Percentiles rank a stretch among this genome's conserved stretches.
Conservation (phyloP, 352 stramenopile genomes). For the Stephanocyclus meneghinianus region DNA sequence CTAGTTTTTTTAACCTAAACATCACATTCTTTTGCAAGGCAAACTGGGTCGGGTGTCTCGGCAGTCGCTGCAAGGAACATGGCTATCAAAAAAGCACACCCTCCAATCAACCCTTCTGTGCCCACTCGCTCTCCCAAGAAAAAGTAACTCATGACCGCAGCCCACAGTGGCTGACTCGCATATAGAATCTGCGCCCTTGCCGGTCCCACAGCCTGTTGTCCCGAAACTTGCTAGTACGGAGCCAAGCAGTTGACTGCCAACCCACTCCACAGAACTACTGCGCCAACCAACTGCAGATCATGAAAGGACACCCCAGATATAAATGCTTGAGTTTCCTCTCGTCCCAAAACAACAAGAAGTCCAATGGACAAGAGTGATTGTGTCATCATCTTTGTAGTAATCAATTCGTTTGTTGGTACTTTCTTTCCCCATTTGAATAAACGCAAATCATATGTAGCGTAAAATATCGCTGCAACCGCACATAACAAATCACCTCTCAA, state of each 20-base stretch:
- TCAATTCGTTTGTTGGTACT: conserved; percentile 55
- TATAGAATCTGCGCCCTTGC: conserved; percentile 71
- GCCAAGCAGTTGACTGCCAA: conserved; percentile 71
- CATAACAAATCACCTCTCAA: conserved; percentile 62
- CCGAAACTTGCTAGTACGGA: conserved; percentile 70
- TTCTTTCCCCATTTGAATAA: conserved; percentile 72
- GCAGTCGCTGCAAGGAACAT: conserved; percentile 72
- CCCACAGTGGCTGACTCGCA: conserved; percentile 74
- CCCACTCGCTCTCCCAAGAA: conserved; percentile 62
- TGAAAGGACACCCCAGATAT: conserved; percentile 21
- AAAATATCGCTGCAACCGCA: conserved; percentile 71
- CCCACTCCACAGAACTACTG: conserved; percentile 62
- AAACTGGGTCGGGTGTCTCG: conserved; percentile 52
- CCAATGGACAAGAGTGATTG: conserved; percentile 62
- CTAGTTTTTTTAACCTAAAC: conserved; percentile 27
- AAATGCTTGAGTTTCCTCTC: conserved; percentile 29
- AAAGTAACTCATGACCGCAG: conserved; percentile 63
- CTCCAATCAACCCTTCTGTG: conserved; percentile 57
- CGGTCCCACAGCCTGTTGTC: conserved; percentile 68
- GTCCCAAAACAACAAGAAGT: conserved; percentile 40
- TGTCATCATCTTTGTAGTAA: conserved; percentile 74
- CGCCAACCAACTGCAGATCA: conserved; percentile 39
- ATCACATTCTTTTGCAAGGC: conserved; percentile 47
- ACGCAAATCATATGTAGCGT: conserved; percentile 74
- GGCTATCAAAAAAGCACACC: conserved; percentile 54